Conservation (phyloP, 2,329 filamentous ascomycete genomes). For the Simplicillium sp. region DNA sequence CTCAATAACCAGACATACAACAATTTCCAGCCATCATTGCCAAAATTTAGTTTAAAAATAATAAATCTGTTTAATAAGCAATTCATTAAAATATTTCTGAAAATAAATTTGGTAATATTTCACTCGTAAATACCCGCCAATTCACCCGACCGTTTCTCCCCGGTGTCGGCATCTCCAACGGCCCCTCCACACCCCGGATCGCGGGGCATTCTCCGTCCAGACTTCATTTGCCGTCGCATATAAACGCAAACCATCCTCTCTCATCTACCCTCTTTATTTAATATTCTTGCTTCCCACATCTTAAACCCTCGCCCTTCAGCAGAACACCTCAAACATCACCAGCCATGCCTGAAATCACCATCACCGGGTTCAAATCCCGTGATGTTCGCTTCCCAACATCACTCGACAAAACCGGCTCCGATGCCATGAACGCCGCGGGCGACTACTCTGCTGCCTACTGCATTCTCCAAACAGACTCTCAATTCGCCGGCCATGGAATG, state of each 20-base stretch:
- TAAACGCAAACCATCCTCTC: not conserved
- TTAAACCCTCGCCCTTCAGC: not conserved
- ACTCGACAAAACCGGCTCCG: constrained; percentile 89
- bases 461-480: constrained; percentile 72
- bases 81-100: too few relatives aligned
- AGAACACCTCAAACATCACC: not conserved
- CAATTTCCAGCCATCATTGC: too few relatives aligned
- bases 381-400: constrained; percentile 84
- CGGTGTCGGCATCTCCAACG: not conserved
- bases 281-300: constrained; percentile 2
- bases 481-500: constrained; percentile 69
- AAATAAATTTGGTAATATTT: too few relatives aligned
- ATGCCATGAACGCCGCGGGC: constrained; percentile 91
- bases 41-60: too few relatives aligned
- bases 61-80: too few relatives aligned
- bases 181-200: not conserved
- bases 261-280: not conserved
- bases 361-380: constrained; percentile 61
- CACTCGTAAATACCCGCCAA: constrained; percentile 4
- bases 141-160: constrained; percentile 8
- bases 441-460: constrained; percentile 95
- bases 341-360: constrained; percentile 46
- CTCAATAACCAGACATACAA: too few relatives aligned
- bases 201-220: too few relatives aligned
- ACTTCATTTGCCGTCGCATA: too few relatives aligned